Conservation (phyloP, 768 basidiomycete species). For the Lactarius hatsudake region DNA sequence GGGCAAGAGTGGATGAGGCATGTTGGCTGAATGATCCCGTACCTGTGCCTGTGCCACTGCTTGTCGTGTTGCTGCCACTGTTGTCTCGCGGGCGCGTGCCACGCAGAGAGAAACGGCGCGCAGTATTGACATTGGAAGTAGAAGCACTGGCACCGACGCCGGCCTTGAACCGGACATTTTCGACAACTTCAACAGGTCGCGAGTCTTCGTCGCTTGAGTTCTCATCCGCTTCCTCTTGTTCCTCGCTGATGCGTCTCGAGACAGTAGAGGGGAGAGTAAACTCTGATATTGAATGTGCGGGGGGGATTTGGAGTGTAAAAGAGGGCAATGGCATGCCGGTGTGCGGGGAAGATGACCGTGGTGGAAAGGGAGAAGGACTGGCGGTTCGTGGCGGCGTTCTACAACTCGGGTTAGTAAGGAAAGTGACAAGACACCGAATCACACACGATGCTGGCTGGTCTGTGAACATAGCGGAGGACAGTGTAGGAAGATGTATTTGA, state of each 20-base stretch:
- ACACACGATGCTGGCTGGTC: conserved; percentile 20
- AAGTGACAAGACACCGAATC: background rate
- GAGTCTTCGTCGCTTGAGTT: conserved; percentile 22
- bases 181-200: conserved; percentile 23
- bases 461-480: conserved; percentile 18
- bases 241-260: conserved; percentile 28
- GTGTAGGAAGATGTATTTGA: conserved; percentile 41
- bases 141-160: background rate
- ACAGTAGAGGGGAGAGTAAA: conserved; percentile 35
- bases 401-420: conserved; percentile 3
- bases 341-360: conserved; percentile 23
- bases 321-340: conserved; percentile 21
- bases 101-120: conserved; percentile 13
- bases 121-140: background rate
- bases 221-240: conserved; percentile 26
- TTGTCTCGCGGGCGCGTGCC: conserved; percentile 3
- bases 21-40: conserved; percentile 25
- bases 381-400: conserved; percentile 12
- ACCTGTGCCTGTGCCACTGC: conserved; percentile 24
- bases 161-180: conserved; percentile 23
- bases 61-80: conserved; percentile 20
- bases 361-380: conserved; percentile 23
- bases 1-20: conserved; percentile 7
- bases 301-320: conserved; percentile 43
- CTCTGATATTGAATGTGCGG: conserved; percentile 51